These are phyloP conservation scores for Chlorencoelia australis DNA, from an alignment of 2,329 filamentous ascomycete genomes.

Conservation along the genomic window DNA sequence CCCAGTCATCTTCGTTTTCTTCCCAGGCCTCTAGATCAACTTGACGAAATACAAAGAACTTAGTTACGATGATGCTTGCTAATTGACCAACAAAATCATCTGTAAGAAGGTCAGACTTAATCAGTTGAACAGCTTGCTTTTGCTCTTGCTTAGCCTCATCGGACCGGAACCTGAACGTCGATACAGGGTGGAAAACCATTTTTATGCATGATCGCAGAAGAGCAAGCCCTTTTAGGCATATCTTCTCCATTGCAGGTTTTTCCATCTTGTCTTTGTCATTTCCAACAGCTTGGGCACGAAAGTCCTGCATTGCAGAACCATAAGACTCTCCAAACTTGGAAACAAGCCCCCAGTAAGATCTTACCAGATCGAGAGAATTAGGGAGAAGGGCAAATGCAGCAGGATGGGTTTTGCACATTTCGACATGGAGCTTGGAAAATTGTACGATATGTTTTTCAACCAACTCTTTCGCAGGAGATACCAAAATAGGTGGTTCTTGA, in stretches of 20 bases:
- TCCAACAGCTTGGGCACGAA: constrained; percentile 34
- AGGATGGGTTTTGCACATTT: constrained; percentile 71
- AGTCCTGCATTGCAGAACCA: constrained; percentile 34
- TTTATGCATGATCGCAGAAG: constrained; percentile 73
- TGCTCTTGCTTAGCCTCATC: constrained; percentile 68
- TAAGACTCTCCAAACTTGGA: constrained; percentile 67
- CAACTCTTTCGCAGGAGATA: constrained; percentile 43
- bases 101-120: constrained; percentile 68
- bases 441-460: constrained; percentile 85
- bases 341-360: constrained; percentile 78
- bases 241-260: constrained; percentile 61
- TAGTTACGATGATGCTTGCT: constrained; percentile 74
- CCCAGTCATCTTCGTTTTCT: constrained; percentile 92
- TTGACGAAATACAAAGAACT: constrained; percentile 78
- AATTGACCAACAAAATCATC: constrained; percentile 69
- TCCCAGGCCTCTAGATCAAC: constrained; percentile 87
- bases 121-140: constrained; percentile 52
- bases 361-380: constrained; percentile 65
- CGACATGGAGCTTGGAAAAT: constrained; percentile 81
- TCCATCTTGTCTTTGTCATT: constrained; percentile 40
- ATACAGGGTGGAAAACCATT: constrained; percentile 71
- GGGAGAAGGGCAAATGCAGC: constrained; percentile 76
- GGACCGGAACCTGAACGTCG: constrained; percentile 76
- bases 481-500: constrained; percentile 43
- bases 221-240: constrained; percentile 74